Percentiles rank a stretch among this genome's conserved stretches.
These are phyloP conservation scores for Benincasa hispida DNA, from an alignment of 306 rosid species.

Conservation along the genomic window DNA sequence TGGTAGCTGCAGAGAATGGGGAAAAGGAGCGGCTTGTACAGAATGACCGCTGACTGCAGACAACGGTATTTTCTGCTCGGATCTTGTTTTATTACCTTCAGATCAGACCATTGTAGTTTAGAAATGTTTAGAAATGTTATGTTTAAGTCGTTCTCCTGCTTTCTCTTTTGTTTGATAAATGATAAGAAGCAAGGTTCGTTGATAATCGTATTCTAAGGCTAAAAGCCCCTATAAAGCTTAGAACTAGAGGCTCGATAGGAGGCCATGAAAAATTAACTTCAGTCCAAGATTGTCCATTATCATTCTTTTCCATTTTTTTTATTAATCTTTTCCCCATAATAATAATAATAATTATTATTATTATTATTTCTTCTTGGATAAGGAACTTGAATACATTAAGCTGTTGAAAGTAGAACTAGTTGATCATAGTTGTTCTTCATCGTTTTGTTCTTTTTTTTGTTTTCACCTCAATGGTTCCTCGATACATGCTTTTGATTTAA, in stretches of 20 bases:
- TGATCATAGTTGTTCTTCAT: not conserved
- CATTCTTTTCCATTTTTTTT: not conserved
- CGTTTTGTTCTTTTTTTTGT: not conserved
- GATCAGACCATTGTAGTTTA: not conserved
- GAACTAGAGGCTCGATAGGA: not conserved
- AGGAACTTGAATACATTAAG: not conserved
- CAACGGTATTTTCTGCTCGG: not conserved
- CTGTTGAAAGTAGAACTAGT: not conserved
- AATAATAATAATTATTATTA: too few species aligned
- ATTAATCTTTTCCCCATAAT: too few species aligned
- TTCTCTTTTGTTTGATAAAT: not conserved
- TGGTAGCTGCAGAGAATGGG: not conserved
- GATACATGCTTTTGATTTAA: not conserved
- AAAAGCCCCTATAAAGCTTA: not conserved
- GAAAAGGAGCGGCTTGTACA: not conserved
- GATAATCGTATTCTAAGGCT: not conserved
- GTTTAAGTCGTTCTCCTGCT: not conserved
- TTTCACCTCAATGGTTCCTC: not conserved
- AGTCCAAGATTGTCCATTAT: not conserved
- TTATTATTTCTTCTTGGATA: not conserved
- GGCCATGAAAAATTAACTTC: not conserved
- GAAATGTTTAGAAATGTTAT: not conserved
- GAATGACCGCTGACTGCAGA: constrained; percentile 4
- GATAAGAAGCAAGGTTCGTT: not conserved
- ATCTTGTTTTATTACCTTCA: not conserved